These are phyloP conservation scores for Annulohypoxylon maeteangense DNA, from an alignment of 495 filamentous ascomycete genomes.

Conservation along the genomic window DNA sequence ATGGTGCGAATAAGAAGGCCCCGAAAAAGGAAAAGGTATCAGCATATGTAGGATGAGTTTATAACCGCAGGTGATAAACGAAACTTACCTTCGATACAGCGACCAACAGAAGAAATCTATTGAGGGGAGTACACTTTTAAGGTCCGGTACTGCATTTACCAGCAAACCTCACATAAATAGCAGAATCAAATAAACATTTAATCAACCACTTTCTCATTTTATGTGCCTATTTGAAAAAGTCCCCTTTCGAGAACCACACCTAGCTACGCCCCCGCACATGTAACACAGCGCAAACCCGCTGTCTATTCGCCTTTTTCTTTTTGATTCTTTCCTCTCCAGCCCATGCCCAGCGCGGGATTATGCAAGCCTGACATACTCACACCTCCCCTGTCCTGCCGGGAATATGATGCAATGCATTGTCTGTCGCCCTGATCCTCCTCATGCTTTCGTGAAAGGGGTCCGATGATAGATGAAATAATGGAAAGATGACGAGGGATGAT, in stretches of 20 bases:
- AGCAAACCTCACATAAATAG: not conserved
- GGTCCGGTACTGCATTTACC: too few relatives aligned
- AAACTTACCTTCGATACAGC: too few relatives aligned
- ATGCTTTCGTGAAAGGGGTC: not conserved
- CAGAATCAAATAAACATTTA: not conserved
- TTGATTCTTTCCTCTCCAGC: not conserved
- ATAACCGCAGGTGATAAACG: not conserved
- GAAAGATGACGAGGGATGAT: not conserved
- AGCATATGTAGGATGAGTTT: too few relatives aligned
- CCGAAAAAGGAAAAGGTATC: too few relatives aligned
- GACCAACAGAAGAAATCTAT: too few relatives aligned
- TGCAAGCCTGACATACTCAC: constrained; percentile 26
- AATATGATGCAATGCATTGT: constrained; percentile 26
- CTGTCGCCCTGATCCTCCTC: not conserved
- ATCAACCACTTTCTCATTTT: not conserved
- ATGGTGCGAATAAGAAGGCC: too few relatives aligned
- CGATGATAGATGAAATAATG: not conserved
- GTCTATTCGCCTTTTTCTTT: constrained; percentile 8
- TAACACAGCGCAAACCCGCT: not conserved
- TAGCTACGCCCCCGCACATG: not conserved
- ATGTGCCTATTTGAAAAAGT: not conserved
- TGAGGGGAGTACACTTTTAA: too few relatives aligned
- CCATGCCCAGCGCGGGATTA: constrained; percentile 10
- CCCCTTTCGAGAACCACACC: not conserved
- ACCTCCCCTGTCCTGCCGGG: constrained; percentile 11